Percentiles rank a stretch among this genome's conserved stretches.
Conservation (phyloP, 78 protist genomes). For the Dictyostelium purpureum region DNA sequence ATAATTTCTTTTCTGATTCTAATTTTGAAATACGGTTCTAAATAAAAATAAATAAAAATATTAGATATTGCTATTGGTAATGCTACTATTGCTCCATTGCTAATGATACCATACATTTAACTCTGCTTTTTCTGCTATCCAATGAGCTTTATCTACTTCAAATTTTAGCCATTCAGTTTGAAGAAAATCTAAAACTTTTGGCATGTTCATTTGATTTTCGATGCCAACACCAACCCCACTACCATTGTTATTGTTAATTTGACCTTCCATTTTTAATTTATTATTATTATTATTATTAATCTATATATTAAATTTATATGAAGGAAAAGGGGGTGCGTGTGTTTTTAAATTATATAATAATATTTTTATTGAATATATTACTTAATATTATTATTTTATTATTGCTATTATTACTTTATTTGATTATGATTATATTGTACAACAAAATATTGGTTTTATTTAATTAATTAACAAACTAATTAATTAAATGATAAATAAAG, state of each 20-base stretch:
- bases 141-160: slow-evolving; percentile 62
- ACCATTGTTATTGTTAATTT: neutral
- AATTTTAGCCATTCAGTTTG: slow-evolving; percentile 63
- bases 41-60: neutral
- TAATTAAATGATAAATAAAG: too few relatives aligned
- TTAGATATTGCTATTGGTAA: neutral
- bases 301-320: neutral
- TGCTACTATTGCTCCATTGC: neutral
- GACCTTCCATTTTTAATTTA: neutral
- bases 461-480: too few relatives aligned
- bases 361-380: too few relatives aligned
- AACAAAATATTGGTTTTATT: too few relatives aligned
- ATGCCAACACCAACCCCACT: neutral
- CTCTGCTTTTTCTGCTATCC: slow-evolving; percentile 54
- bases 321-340: too few relatives aligned
- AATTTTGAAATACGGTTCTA: slow-evolving; percentile 33
- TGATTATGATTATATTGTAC: too few relatives aligned
- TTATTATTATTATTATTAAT: neutral
- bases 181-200: slow-evolving; percentile 53
- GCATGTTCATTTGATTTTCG: slow-evolving; percentile 18
- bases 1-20: slow-evolving; percentile 45
- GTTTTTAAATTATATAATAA: too few relatives aligned
- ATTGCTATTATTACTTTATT: too few relatives aligned
- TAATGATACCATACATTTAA: neutral
- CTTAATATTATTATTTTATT: too few relatives aligned